A percentile compares a stretch with the other conserved stretches of the same genome.
Evolutionary conservation across 495 filamentous ascomycete species (phyloP).

Genomic region (Aspergillus leporis): DNA sequence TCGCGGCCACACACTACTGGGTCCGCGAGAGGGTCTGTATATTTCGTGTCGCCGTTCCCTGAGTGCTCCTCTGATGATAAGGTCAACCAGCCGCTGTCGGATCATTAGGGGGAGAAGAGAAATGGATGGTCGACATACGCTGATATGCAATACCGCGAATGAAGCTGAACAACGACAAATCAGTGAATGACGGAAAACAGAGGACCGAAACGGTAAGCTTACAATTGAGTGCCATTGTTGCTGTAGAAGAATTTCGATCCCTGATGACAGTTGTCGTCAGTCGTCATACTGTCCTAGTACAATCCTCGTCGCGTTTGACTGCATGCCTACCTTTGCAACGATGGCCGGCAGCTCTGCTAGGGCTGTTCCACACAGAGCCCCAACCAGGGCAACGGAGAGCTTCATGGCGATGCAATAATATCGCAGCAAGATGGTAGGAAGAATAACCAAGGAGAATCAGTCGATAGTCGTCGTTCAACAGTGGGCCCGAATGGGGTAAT

Average conservation of each 20-base stretch:
- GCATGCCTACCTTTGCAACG: neutral
- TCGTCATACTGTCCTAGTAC: neutral
- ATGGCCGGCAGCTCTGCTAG: neutral
- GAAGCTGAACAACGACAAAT: slow-evolving; percentile 39
- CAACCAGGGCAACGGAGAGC: neutral
- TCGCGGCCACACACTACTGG: slow-evolving; percentile 68
- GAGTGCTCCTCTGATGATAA: slow-evolving; percentile 45
- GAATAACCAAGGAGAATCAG: neutral
- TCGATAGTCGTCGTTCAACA: neutral
- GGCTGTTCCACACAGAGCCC: neutral
- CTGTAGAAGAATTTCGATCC: slow-evolving; percentile 78
- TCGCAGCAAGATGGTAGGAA: neutral
- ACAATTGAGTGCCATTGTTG: slow-evolving; percentile 59
- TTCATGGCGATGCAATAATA: neutral
- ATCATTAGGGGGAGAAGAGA: neutral
- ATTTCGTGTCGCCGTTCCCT: slow-evolving; percentile 34
- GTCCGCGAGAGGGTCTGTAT: slow-evolving; percentile 71
- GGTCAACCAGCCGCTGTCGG: slow-evolving; percentile 5
- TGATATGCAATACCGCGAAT: slow-evolving; percentile 91
- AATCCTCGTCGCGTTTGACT: neutral
- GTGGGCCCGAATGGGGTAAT: neutral
- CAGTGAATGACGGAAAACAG: neutral
- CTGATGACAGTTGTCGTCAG: slow-evolving; percentile 26
- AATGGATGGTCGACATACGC: slow-evolving; percentile 34
- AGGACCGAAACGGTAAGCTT: neutral